phyloP scores from a whole-genome alignment of 257 asterid species.

The Vinca minor region DNA sequence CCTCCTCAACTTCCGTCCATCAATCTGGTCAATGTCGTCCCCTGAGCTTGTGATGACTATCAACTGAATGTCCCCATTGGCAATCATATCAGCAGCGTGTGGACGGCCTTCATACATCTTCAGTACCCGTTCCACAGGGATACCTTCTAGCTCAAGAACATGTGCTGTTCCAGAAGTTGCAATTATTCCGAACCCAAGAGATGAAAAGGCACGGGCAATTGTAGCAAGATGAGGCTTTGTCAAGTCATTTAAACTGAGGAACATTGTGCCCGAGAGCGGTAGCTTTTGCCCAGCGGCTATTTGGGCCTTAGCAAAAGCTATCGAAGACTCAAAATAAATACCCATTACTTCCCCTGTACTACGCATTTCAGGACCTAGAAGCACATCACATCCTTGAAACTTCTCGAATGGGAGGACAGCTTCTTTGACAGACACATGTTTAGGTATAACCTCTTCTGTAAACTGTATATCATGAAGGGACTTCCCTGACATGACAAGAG shows the following conservation, averaged over 20 bases:
- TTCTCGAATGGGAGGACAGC: constrained; percentile 96
- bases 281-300: constrained; percentile 93
- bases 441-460: constrained; percentile 75
- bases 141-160: constrained; percentile 58
- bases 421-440: constrained; percentile 82
- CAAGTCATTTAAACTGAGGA: constrained; percentile 77
- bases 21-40: constrained; percentile 74
- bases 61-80: constrained; percentile 82
- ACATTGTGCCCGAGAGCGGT: constrained; percentile 73
- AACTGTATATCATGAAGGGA: constrained; percentile 62
- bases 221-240: constrained; percentile 59
- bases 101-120: constrained; percentile 97
- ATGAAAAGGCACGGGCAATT: constrained; percentile 57
- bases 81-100: constrained; percentile 80
- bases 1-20: constrained; percentile 77
- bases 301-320: constrained; percentile 89
- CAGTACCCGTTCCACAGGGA: constrained; percentile 71
- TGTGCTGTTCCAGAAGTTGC: constrained; percentile 95
- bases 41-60: constrained; percentile 91
- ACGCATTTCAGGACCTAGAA: constrained; percentile 96
- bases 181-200: constrained; percentile 54
- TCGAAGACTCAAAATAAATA: constrained; percentile 47
- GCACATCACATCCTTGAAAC: constrained; percentile 89
- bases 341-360: constrained; percentile 99
- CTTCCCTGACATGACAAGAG: constrained; percentile 94